Conservation (phyloP, 345 rosid genomes). For the Salix purpurea region DNA sequence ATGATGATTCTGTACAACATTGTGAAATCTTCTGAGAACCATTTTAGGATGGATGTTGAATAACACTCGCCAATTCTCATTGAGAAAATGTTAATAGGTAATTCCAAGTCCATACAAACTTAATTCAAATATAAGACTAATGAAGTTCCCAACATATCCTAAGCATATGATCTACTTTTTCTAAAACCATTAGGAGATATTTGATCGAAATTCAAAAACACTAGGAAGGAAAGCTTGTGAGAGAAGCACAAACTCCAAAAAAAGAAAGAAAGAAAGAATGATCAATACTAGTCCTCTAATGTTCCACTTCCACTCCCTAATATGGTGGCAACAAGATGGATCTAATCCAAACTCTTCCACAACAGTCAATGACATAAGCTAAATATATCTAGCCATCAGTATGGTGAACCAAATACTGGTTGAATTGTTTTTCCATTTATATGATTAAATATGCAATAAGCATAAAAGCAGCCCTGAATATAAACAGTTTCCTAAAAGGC, state of each 20-base stretch:
- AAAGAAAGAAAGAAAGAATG: no score
- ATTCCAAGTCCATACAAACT: not conserved
- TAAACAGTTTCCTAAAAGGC: not conserved
- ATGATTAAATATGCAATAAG: not conserved
- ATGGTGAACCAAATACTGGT: not conserved
- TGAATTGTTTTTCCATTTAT: not conserved
- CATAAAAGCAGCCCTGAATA: not conserved
- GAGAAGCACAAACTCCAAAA: not conserved
- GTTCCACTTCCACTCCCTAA: not conserved
- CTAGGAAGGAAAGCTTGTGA: not conserved
- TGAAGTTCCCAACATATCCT: not conserved
- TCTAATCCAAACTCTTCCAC: not conserved
- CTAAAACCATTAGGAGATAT: not conserved
- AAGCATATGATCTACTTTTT: no score
- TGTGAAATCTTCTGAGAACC: constrained; percentile 10
- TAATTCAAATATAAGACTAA: not conserved
- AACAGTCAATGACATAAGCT: not conserved
- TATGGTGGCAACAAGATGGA: not conserved
- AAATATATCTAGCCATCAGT: not conserved
- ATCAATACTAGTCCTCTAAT: not conserved
- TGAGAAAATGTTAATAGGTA: not conserved
- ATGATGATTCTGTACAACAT: not conserved
- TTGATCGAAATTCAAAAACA: not conserved
- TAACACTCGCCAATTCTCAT: constrained; percentile 3
- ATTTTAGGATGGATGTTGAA: no score